Conservation (phyloP, 441 rosid species). For the Bocquillonia castaneifolia region DNA sequence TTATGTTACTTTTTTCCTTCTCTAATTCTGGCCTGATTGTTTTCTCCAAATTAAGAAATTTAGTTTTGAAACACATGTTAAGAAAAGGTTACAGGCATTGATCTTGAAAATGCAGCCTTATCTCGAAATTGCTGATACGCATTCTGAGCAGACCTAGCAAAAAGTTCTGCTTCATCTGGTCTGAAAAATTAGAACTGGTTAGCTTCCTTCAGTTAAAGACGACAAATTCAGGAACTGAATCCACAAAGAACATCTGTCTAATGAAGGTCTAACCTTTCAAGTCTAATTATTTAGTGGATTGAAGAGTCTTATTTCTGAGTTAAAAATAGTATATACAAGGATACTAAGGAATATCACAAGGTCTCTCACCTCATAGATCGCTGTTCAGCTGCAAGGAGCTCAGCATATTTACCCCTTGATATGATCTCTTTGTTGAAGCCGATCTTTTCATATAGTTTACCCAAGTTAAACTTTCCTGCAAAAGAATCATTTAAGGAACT, state of each 20-base stretch:
- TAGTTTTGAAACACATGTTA: not conserved
- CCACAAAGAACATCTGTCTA: not conserved
- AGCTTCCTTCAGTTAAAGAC: conserved; percentile 12
- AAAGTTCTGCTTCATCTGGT: conserved; percentile 86
- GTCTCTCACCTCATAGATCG: conserved; percentile 68
- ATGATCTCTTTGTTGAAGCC: conserved; percentile 92
- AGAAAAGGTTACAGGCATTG: conserved; percentile 61
- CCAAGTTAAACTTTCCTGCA: conserved; percentile 78
- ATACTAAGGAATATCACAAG: not conserved
- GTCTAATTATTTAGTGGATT: not conserved
- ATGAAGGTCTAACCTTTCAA: not conserved
- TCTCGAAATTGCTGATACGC: conserved; percentile 73
- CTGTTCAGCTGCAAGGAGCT: conserved; percentile 82
- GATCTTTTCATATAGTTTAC: conserved; percentile 76
- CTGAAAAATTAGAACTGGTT: conserved; percentile 36
- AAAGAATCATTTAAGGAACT: conserved; percentile 15
- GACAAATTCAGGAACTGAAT: not conserved
- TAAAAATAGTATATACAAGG: not conserved
- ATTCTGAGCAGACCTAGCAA: conserved; percentile 77
- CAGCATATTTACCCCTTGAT: conserved; percentile 93
- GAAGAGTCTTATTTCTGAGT: not conserved
- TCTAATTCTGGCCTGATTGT: not conserved
- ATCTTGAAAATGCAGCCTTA: conserved; percentile 85
- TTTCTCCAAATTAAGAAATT: not conserved
- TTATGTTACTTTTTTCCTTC: not conserved